These are phyloP conservation scores for Verticillium klebahnii DNA, from an alignment of 2,329 filamentous ascomycete species.

Conservation along the genomic window DNA sequence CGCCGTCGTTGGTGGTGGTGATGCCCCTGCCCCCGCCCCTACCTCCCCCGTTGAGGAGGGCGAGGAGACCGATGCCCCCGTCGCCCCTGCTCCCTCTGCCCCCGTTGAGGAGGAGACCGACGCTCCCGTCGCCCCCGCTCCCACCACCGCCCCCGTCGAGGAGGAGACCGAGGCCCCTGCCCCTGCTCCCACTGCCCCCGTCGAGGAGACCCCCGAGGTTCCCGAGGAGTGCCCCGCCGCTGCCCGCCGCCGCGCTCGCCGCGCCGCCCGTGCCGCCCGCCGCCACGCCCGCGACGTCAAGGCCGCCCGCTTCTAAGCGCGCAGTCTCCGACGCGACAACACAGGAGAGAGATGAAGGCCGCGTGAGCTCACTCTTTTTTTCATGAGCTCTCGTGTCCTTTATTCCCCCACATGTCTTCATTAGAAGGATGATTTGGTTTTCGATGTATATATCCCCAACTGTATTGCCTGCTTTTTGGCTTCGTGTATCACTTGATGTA, in stretches of 20 bases:
- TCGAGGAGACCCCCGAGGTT: neutral
- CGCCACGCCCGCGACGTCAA: slow-evolving; percentile 11
- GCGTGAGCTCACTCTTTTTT: neutral
- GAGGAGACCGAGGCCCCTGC: slow-evolving; percentile 18
- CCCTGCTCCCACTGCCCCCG: slow-evolving; percentile 12
- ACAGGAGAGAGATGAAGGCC: neutral
- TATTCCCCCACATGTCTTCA: neutral
- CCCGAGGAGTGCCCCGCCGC: slow-evolving; percentile 1
- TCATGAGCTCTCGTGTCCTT: neutral
- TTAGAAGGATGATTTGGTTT: neutral
- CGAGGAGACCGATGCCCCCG: slow-evolving; percentile 7
- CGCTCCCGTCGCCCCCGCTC: slow-evolving; percentile 11
- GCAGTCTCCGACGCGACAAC: neutral
- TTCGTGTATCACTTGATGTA: neutral
- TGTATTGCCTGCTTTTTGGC: neutral
- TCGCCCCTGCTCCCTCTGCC: slow-evolving; percentile 14
- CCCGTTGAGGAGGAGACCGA: slow-evolving; percentile 5
- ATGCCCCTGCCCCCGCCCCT: slow-evolving; percentile 7
- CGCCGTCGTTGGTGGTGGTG: neutral
- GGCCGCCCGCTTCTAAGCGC: neutral
- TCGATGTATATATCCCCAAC: neutral
- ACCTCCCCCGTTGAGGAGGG: slow-evolving; percentile 19
- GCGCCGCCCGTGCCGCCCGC: slow-evolving; percentile 11
- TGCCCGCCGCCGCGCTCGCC: slow-evolving; percentile 9
- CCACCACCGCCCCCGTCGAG: slow-evolving; percentile 13